Conservation (phyloP, 139 green algal species). For the Haematococcus lacustris region DNA sequence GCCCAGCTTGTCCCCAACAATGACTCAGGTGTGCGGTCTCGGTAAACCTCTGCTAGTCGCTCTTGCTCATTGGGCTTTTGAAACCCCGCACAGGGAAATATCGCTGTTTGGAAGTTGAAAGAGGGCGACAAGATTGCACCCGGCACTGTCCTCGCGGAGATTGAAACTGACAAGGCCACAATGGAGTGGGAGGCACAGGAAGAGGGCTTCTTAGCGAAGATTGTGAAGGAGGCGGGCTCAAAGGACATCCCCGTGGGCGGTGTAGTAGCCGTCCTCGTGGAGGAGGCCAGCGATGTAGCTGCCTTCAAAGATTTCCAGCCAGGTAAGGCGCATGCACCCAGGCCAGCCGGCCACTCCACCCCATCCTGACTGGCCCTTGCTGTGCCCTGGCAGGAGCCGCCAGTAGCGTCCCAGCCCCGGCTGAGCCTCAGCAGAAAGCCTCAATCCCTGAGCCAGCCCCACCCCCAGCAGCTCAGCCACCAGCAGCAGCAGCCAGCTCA, state of each 20-base stretch:
- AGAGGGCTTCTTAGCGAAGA: slow-evolving; percentile 63
- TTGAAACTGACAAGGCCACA: slow-evolving; percentile 94
- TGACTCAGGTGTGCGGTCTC: slow-evolving; percentile 61
- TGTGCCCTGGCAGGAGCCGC: neutral
- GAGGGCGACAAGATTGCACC: slow-evolving; percentile 40
- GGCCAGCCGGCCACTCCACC: neutral
- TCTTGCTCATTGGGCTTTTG: neutral
- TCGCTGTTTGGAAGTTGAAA: slow-evolving; percentile 76
- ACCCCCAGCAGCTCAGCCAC: neutral
- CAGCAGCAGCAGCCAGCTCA: slow-evolving; percentile 6
- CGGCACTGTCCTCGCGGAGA: slow-evolving; percentile 64
- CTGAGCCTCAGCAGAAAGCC: neutral
- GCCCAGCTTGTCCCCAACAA: slow-evolving; percentile 87
- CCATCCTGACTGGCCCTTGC: neutral
- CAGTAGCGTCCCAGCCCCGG: neutral
- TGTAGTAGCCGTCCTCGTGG: slow-evolving; percentile 63
- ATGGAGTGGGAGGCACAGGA: slow-evolving; percentile 69
- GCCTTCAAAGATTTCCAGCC: slow-evolving; percentile 60
- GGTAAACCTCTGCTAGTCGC: neutral
- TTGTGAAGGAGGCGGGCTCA: slow-evolving; percentile 38
- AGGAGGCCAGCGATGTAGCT: slow-evolving; percentile 70
- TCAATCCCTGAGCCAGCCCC: neutral
- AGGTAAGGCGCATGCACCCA: neutral
- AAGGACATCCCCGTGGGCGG: slow-evolving; percentile 55
- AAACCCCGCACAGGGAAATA: slow-evolving; percentile 60